Base-by-base conservation (phyloP, 139 green algal genomes). In the Coccomyxa sp. region DNA sequence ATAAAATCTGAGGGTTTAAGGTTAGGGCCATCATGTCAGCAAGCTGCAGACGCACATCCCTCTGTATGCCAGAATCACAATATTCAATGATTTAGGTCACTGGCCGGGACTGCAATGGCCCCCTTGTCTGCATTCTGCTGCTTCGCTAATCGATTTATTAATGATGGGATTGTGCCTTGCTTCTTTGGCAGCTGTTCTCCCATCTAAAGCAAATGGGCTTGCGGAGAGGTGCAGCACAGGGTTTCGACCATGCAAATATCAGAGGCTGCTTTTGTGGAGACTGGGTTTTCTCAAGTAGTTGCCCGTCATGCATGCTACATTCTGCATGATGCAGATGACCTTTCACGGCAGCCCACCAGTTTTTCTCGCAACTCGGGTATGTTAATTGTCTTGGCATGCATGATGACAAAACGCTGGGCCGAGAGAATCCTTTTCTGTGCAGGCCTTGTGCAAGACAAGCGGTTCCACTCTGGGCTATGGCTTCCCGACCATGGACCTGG, bases 361-460 rank as follows among this genome's bases (percentile, higher is more conserved):
- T 78, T 30, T 83, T 30, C 68, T 77, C 60, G 74, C 74, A 79
- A 79, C 16, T 79, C 16, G 30, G n/a, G 74, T n/a, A n/a, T n/a
- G n/a, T n/a, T n/a, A n/a, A 51, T 51, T 51, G 38, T 51, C 38
- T 51, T 51, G 38, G 38, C 38, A 7, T 51, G 7, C 38, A 45
- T 79, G 16, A 45, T 3, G 25, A 58, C 21, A 51, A 58, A 10
- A 79, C 1, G 1, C 74, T 58, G 74, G 16, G n/a, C 21, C 0
- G 28, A 14, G 27, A n/a, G 38, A 0, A 45, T 18, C 0, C 57
- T 84, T 18, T 30, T 77, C 0, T 21, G 11, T 93, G 85, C 86
- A 92, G 83, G 82, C 85, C 31, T 71, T 87, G 21, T 84, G 83
- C 59, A 79, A 67, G 10, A 84, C 77, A 68, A 87, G 83, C 32